Base-by-base conservation (phyloP, 1,284 basidiomycete genomes). In the Coniferiporia weirii region DNA sequence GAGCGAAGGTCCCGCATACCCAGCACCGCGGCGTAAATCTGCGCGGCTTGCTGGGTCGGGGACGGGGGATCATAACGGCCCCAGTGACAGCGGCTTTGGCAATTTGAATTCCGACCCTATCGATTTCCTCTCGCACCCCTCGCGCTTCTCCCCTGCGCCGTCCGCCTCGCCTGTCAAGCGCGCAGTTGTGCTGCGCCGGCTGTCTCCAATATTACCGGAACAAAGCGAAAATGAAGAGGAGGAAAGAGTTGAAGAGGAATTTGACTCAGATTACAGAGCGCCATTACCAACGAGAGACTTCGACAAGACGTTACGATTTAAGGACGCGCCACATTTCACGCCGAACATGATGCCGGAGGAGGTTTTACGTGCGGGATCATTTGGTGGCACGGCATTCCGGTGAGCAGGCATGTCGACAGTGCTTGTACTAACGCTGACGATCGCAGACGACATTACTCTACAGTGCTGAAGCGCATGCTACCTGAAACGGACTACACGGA, bases 291-390 rank as follows among this genome's bases (percentile, higher is more conserved):
- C 52, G 4, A 53, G 71, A 43, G 63, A 57, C 8, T 62, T 63
- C 10, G 67, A 70, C 55, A 74, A 74, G 10, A 68, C 65, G 5
- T 52, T 77, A 44, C 20, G 71, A 0, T 78, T 78, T 60, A 70
- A 1, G 15, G 52, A 76, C 50, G 67, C 71, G 1, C 63, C 70
- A 20, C 75, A 69, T 35, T 78, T 78, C 62, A 70, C 67, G 36
- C 76, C 76, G 8, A 77, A 78, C 62, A 55, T 78, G 19, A 76
- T 75, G 1, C 76, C 76, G 0, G 69, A 73, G 49, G 74, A 78
- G 64, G 73, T 78, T 67, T 71, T 77, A 32, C 59, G 63, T 9
- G 71, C 71, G 0, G 76, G 76, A 3, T 73, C 74, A 6, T 77
- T 76, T 57, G 76, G 73, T 1, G 75, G 76, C 1, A 72, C 66